Percentiles rank a stretch among this genome's conserved stretches.
Evolutionary conservation across 2,329 filamentous ascomycete genomes (phyloP).

Genomic region (Mycogone perniciosa): DNA sequence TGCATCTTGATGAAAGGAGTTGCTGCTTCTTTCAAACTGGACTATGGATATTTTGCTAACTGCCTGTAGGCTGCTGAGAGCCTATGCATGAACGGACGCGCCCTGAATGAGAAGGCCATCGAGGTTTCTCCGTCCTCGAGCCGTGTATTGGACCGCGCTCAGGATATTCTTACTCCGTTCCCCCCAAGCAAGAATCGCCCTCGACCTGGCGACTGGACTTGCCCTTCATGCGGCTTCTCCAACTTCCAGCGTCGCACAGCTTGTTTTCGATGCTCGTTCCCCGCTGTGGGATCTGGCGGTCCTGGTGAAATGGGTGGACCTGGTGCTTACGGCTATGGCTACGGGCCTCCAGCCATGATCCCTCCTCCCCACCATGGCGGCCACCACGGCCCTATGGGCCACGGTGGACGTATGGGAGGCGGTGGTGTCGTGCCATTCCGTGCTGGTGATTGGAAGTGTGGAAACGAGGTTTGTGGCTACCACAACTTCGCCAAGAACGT

Average conservation of each 20-base stretch:
- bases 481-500: conserved; percentile 99
- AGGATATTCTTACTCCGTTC: conserved; percentile 94
- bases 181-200: conserved; percentile 98
- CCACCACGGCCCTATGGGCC: conserved; percentile 49
- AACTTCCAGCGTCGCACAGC: conserved; percentile 98
- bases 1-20: conserved; percentile 15
- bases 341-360: conserved; percentile 73
- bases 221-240: conserved; percentile 95
- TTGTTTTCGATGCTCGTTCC: conserved; percentile 98
- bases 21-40: background rate
- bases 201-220: conserved; percentile 96
- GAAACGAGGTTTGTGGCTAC: conserved; percentile 93
- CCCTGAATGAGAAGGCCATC: conserved; percentile 97
- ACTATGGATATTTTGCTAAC: conserved; percentile 2
- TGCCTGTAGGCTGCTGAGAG: conserved; percentile 79
- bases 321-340: conserved; percentile 51
- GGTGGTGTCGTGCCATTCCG: conserved; percentile 91
- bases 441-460: conserved; percentile 98
- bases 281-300: conserved; percentile 71
- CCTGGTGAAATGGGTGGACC: conserved; percentile 58
- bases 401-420: conserved; percentile 68
- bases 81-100: conserved; percentile 97
- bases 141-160: conserved; percentile 88
- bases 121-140: conserved; percentile 98
- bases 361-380: conserved; percentile 70